Percentiles rank a stretch among this genome's conserved stretches.
phyloP scores from a whole-genome alignment of 2,329 filamentous ascomycete genomes.

The Neurospora crassa region DNA sequence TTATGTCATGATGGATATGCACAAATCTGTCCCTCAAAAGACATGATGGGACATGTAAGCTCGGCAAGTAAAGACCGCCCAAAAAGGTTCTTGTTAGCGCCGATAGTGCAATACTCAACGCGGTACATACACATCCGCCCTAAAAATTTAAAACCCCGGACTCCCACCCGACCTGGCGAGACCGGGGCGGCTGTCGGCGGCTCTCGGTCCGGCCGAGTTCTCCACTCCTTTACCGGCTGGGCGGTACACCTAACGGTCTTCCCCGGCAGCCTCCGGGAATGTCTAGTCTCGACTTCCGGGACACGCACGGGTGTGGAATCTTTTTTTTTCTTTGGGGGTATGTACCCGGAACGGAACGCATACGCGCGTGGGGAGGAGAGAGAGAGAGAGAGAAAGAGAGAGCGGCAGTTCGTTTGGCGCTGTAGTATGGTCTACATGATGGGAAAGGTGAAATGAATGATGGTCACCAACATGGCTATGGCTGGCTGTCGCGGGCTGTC shows the following conservation, averaged over 20 bases:
- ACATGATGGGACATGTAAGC: background rate
- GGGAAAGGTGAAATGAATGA: background rate
- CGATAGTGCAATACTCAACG: background rate
- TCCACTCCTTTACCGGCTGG: background rate
- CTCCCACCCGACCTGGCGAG: background rate
- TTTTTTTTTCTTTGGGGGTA: too few species aligned
- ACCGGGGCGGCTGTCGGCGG: background rate
- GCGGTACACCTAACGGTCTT: background rate
- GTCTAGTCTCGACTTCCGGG: background rate
- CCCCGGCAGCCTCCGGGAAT: background rate
- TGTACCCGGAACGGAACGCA: too few species aligned
- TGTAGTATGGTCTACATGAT: background rate
- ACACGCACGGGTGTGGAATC: too few species aligned
- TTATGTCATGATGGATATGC: background rate
- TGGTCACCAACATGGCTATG: too few species aligned
- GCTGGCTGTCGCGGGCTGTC: background rate
- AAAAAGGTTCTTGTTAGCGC: background rate
- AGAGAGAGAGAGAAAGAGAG: background rate
- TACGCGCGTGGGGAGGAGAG: background rate
- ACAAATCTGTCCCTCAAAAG: background rate
- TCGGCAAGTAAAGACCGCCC: too few species aligned
- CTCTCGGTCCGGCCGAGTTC: background rate
- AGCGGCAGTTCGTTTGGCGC: background rate
- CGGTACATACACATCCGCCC: background rate
- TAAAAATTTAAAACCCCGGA: background rate